A percentile compares a stretch with the other conserved stretches of the same genome.
These are phyloP conservation scores for Cryptococcus hybrid DNA, from an alignment of 1,284 basidiomycete species.

Conservation along the genomic window DNA sequence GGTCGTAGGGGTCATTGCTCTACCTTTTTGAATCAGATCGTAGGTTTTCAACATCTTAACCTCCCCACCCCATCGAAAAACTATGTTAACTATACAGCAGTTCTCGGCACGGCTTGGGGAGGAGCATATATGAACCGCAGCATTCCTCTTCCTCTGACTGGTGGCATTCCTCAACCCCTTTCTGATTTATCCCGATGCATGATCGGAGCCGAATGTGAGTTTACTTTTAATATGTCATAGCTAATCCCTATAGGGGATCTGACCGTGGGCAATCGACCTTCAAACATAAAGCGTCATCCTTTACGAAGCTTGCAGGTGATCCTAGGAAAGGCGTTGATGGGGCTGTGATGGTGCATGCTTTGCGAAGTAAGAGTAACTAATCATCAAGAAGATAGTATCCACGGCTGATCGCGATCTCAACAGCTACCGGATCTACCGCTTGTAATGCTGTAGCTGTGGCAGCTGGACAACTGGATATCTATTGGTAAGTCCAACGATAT, in stretches of 20 bases:
- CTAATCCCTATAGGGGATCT: slow-evolving; percentile 59
- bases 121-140: slow-evolving; percentile 72
- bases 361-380: slow-evolving; percentile 55
- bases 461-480: slow-evolving; percentile 74
- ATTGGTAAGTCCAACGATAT: slow-evolving; percentile 54
- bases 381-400: no score
- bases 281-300: slow-evolving; percentile 65
- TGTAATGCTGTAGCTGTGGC: slow-evolving; percentile 79
- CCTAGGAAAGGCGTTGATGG: slow-evolving; percentile 64
- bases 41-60: slow-evolving; percentile 38
- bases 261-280: slow-evolving; percentile 66
- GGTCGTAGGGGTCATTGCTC: slow-evolving; percentile 82
- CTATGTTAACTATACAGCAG: slow-evolving; percentile 44
- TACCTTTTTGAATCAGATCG: slow-evolving; percentile 79
- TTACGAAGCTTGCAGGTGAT: slow-evolving; percentile 73
- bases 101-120: slow-evolving; percentile 76
- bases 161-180: slow-evolving; percentile 66
- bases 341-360: slow-evolving; percentile 81
- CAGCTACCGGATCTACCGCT: slow-evolving; percentile 70
- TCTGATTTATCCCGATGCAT: slow-evolving; percentile 73
- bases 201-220: slow-evolving; percentile 72
- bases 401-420: neutral
- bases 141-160: slow-evolving; percentile 68
- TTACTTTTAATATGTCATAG: neutral
- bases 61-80: neutral